Conservation (phyloP, 1,284 basidiomycete genomes). For the Tremellales sp. region DNA sequence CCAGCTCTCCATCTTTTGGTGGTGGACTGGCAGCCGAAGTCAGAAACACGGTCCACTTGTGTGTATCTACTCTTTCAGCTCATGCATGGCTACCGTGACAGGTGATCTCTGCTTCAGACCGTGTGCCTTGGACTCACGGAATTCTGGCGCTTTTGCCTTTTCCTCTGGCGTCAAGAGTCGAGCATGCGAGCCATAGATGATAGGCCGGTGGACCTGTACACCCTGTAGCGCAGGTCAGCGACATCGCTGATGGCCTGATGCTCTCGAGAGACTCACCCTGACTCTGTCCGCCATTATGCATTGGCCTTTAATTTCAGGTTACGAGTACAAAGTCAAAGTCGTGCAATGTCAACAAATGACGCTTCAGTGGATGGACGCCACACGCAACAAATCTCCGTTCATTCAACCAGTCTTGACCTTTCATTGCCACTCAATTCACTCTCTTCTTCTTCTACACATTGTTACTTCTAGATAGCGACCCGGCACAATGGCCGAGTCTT, state of each 20-base stretch:
- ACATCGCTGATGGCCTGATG: background rate
- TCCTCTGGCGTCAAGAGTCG: constrained; percentile 74
- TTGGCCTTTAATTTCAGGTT: background rate
- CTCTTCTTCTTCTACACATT: background rate
- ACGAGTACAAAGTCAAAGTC: too few species aligned
- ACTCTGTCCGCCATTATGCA: background rate
- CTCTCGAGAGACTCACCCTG: background rate
- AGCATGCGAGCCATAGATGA: constrained; percentile 96
- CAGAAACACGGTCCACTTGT: constrained; percentile 94
- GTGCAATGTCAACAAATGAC: too few species aligned
- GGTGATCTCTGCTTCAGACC: too few species aligned
- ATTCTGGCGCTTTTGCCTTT: constrained; percentile 31
- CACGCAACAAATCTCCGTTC: background rate
- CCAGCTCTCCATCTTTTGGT: constrained; percentile 19
- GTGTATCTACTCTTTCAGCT: constrained; percentile 73
- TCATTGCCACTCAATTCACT: constrained; percentile 21
- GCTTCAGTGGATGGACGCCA: too few species aligned
- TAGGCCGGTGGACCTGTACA: constrained; percentile 78
- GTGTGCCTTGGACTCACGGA: constrained; percentile 29
- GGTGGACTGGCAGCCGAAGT: constrained; percentile 56
- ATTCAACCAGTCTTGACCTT: background rate
- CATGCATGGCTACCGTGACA: too few species aligned
- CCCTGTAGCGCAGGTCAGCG: constrained; percentile 56
- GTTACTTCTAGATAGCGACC: background rate
- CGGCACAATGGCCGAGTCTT: constrained; percentile 15